Evolutionary conservation across 106 monocot species (phyloP).

Genomic region (Cymbidium sinense): DNA sequence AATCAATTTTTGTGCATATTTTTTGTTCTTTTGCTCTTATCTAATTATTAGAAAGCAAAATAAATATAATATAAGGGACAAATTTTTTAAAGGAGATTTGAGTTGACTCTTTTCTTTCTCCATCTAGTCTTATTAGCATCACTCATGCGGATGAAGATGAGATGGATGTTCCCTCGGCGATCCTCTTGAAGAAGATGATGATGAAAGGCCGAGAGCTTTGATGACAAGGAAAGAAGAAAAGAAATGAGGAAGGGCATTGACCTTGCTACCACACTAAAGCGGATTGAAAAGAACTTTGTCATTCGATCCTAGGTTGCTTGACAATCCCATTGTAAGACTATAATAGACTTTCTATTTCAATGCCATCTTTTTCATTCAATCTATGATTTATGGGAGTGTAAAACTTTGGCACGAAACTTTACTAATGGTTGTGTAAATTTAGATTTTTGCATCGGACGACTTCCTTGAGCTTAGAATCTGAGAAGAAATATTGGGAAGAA

Average conservation of each 20-base stretch:
- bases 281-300: slow-evolving; percentile 99
- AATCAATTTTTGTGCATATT: background rate
- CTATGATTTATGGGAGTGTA: background rate
- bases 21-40: background rate
- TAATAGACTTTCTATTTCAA: background rate
- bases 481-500: slow-evolving; percentile 96
- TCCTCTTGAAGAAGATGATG: slow-evolving; percentile 46
- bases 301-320: slow-evolving; percentile 92
- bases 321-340: slow-evolving; percentile 96
- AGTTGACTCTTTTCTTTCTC: background rate
- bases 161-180: slow-evolving; percentile 32
- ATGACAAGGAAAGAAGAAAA: slow-evolving; percentile 69
- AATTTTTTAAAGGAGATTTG: background rate
- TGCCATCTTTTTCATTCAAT: background rate
- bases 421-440: slow-evolving; percentile 8
- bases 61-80: background rate
- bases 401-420: background rate
- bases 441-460: slow-evolving; percentile 99
- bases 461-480: slow-evolving; percentile 87
- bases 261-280: slow-evolving; percentile 92
- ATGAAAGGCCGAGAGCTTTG: slow-evolving; percentile 86
- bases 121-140: slow-evolving; percentile 62
- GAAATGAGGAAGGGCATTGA: slow-evolving; percentile 99
- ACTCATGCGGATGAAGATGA: slow-evolving; percentile 30
- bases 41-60: background rate